phyloP scores from a whole-genome alignment of 2,329 filamentous ascomycete species.

The Fusarium paranaense region DNA sequence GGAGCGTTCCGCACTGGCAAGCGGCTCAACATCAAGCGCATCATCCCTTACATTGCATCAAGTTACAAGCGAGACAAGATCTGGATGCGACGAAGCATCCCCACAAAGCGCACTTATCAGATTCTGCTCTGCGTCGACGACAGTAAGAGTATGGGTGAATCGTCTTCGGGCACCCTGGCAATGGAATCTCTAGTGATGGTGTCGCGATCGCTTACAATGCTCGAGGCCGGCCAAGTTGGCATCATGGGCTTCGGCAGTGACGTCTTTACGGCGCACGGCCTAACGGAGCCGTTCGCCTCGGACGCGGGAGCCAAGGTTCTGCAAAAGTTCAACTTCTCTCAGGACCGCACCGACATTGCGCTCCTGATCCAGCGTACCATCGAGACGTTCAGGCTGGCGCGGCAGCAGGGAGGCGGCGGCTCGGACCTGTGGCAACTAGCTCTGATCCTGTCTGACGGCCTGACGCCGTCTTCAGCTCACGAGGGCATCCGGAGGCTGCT shows the following conservation, averaged over 20 bases:
- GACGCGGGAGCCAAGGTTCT: constrained; percentile 84
- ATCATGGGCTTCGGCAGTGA: constrained; percentile 89
- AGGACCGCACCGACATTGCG: constrained; percentile 87
- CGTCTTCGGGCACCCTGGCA: constrained; percentile 79
- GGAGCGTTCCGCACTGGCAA: constrained; percentile 98
- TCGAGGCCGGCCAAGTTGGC: constrained; percentile 94
- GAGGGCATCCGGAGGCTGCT: constrained; percentile 85
- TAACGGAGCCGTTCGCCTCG: constrained; percentile 82
- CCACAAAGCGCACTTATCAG: constrained; percentile 94
- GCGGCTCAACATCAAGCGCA: constrained; percentile 98
- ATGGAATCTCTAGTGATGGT: constrained; percentile 96
- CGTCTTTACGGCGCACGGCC: constrained; percentile 87
- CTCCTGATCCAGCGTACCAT: constrained; percentile 83
- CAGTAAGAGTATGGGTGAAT: constrained; percentile 91
- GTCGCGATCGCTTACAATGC: constrained; percentile 86
- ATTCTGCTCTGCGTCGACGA: constrained; percentile 98
- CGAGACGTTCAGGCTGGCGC: constrained; percentile 82
- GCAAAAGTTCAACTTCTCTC: constrained; percentile 85
- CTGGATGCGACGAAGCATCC: constrained; percentile 95
- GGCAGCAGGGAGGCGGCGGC: constrained; percentile 67
- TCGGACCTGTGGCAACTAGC: constrained; percentile 94
- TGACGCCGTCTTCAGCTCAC: constrained; percentile 86
- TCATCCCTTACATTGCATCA: constrained; percentile 98
- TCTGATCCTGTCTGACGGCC: constrained; percentile 91
- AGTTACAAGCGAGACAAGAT: constrained; percentile 99